Conservation (phyloP, 441 rosid genomes). For the Populus hybrid region DNA sequence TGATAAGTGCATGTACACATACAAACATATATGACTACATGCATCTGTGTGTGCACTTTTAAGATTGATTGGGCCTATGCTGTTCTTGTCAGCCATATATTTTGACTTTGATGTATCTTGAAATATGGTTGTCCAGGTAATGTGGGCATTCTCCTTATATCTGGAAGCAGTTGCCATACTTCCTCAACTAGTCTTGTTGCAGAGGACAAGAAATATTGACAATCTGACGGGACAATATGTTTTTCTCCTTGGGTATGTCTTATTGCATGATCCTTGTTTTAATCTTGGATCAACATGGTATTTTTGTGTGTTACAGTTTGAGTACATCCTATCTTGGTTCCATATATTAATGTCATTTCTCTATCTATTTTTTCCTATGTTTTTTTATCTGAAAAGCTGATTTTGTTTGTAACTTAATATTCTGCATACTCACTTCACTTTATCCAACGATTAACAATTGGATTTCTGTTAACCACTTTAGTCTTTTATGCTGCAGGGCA, state of each 20-base stretch:
- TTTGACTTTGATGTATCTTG: neutral
- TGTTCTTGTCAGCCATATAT: neutral
- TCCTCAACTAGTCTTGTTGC: slow-evolving; percentile 62
- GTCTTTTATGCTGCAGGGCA: slow-evolving; percentile 33
- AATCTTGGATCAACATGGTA: neutral
- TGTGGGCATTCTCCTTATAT: slow-evolving; percentile 58
- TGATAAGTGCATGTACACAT: neutral
- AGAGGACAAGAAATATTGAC: slow-evolving; percentile 63
- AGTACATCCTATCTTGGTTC: neutral
- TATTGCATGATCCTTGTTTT: neutral
- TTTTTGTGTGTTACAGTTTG: neutral
- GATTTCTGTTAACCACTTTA: neutral
- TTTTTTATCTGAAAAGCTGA: neutral
- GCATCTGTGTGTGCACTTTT: neutral
- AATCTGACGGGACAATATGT: slow-evolving; percentile 68
- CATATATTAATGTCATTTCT: neutral
- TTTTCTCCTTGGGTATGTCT: slow-evolving; percentile 57
- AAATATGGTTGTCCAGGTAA: slow-evolving; percentile 35
- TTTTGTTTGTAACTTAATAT: neutral
- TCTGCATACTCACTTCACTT: neutral
- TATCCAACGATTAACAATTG: neutral
- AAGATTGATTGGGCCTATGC: neutral
- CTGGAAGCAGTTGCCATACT: slow-evolving; percentile 67
- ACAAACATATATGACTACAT: neutral
- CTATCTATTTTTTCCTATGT: no score